phyloP scores from a whole-genome alignment of 164 flowering plant genomes.

The Dillenia turbinata region DNA sequence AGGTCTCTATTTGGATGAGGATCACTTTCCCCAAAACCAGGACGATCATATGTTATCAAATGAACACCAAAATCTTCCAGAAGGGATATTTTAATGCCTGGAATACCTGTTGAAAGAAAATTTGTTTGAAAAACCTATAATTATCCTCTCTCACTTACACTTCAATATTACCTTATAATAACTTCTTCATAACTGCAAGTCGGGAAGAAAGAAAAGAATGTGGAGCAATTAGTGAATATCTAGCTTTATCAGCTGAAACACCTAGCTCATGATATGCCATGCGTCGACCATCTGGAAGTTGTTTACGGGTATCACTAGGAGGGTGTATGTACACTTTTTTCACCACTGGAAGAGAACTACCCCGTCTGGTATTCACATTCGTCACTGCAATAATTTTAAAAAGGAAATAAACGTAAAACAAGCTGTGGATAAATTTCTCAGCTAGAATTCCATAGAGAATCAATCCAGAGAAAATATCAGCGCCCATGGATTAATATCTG shows the following conservation, averaged over 20 bases:
- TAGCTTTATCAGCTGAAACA: conserved; percentile 67
- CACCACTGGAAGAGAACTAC: conserved; percentile 24
- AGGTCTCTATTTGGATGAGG: conserved; percentile 82
- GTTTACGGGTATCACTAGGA: conserved; percentile 60
- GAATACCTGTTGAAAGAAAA: conserved; percentile 45
- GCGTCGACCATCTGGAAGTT: conserved; percentile 86
- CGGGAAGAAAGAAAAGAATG: conserved; percentile 93
- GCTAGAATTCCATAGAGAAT: too few species aligned
- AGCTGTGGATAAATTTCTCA: too few species aligned
- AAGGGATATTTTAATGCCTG: conserved; percentile 64
- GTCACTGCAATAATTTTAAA: conserved; percentile 46
- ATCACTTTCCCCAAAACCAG: conserved; percentile 99
- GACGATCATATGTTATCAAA: conserved; percentile 90
- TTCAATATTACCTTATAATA: not conserved
- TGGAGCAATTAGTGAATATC: conserved; percentile 61
- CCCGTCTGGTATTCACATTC: conserved; percentile 32
- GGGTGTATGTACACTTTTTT: conserved; percentile 67
- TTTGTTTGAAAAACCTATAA: not conserved
- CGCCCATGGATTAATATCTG: too few species aligned
- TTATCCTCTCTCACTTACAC: not conserved
- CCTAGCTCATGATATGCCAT: conserved; percentile 81
- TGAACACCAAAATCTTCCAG: conserved; percentile 88
- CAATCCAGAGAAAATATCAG: too few species aligned
- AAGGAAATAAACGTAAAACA: conserved; percentile 1
- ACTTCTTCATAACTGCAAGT: conserved; percentile 54